Base-by-base conservation (phyloP, 768 basidiomycete genomes). In the Tricholoma flavovirens region DNA sequence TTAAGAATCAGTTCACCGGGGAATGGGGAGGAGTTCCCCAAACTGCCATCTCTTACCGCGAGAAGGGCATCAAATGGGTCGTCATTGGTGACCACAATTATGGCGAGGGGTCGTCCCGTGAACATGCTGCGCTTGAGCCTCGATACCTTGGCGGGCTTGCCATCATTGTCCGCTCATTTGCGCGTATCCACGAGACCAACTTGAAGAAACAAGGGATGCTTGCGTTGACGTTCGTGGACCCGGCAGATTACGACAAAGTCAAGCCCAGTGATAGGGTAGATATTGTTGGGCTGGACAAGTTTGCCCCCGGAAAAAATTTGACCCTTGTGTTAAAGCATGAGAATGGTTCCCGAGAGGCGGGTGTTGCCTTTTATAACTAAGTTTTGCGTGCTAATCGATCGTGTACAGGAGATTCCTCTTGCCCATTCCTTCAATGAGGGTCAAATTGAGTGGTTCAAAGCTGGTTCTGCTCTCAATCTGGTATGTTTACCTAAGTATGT, bases 151-250 rank as follows among this genome's bases (percentile, higher is more conserved):
- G 93, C 59, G 96, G 95, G 60, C 80, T 93, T 56, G 96, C 96
- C 26, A 90, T 98, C 78, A 95, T 99, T 73, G 89, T 88, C 69
- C 85, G 93, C 71, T 94, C 91, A 32, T 98, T 98, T 73, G 95
- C 95, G 53, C 93, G 95, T 74, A 98, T 98, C 75, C 95, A 96
- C 75, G 94, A 91, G 78, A 93, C 93, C 69, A 94, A 95, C 81
- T 77, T 94, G 84, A 98, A 98, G 88, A 98, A 98, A 84, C 95
- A 98, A 78, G 94, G 94, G 64, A 94, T 96, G 92, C 90, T 98
- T 59, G 94, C 94, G 2, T 78, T 98, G 63, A 97, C 93, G 58
- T 97, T 98, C 69, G 89, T 73, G 58, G 83, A 98, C 75, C 82
- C 90, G 14, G 92, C 83, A 61, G 95, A 98, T 74, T 99, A 99